Evolutionary conservation across 2,329 filamentous ascomycete species (phyloP).

Genomic region (Penicillium capsulatum): DNA sequence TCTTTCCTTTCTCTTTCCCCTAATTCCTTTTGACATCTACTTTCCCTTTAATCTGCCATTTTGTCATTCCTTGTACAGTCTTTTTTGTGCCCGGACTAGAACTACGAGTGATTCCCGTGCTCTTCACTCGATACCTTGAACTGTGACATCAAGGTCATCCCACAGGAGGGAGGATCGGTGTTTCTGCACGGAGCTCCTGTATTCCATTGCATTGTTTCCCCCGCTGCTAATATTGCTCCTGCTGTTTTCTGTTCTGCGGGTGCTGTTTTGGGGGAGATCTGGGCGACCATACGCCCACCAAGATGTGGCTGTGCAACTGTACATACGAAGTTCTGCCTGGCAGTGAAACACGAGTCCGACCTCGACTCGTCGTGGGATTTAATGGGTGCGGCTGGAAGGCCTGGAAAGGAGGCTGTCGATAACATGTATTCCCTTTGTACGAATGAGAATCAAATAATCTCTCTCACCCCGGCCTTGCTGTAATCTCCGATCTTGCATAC

Average conservation of each 20-base stretch:
- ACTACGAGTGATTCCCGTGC: constrained; percentile 6
- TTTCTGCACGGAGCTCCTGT: constrained; percentile 4
- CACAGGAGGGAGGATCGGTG: too few relatives aligned
- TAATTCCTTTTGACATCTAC: constrained; percentile 21
- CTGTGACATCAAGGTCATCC: not conserved
- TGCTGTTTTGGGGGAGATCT: constrained; percentile 6
- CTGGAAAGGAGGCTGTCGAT: constrained; percentile 25
- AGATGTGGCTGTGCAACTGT: constrained; percentile 28
- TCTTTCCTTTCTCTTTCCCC: constrained; percentile 15
- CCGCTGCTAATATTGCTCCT: constrained; percentile 2
- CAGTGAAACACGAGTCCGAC: constrained; percentile 15
- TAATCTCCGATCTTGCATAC: too few relatives aligned
- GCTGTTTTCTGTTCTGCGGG: not conserved
- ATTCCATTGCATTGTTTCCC: constrained; percentile 10
- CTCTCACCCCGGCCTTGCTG: not conserved
- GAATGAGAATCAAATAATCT: constrained; percentile 16
- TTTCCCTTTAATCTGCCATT: constrained; percentile 13
- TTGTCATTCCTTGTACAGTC: not conserved
- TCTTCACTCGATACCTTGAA: constrained; percentile 17
- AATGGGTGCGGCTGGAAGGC: constrained; percentile 24
- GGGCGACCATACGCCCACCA: constrained; percentile 15
- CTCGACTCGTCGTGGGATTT: constrained; percentile 16
- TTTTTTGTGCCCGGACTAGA: not conserved
- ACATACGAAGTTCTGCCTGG: constrained; percentile 28
- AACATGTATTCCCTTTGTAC: constrained; percentile 31